A percentile compares a stretch with the other conserved stretches of the same genome.
Evolutionary conservation across 163 green algal genomes (phyloP).

Genomic region (Volvox carteri): DNA sequence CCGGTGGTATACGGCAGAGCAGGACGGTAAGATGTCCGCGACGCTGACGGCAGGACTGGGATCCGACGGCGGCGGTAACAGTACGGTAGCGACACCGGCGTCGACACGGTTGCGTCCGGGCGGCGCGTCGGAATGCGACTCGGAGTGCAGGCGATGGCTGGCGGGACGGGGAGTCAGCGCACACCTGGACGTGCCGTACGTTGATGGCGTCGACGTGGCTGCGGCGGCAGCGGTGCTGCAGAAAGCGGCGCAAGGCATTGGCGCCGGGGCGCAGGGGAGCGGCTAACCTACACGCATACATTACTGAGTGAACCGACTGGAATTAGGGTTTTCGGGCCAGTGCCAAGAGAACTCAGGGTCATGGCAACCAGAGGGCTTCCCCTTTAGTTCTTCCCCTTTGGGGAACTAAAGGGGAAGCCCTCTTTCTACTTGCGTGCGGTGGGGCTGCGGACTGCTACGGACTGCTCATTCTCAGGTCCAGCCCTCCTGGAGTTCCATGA

Average conservation of each 20-base stretch:
- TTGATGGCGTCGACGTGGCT: neutral
- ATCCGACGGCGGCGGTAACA: neutral
- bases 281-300: neutral
- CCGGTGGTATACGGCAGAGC: no score
- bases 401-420: no score
- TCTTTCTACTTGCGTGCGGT: no score
- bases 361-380: no score
- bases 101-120: neutral
- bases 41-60: neutral
- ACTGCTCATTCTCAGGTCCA: no score
- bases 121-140: neutral
- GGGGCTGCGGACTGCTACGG: no score
- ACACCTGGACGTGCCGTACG: conserved; percentile 45
- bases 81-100: neutral
- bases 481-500: no score
- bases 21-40: neutral
- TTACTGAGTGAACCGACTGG: no score
- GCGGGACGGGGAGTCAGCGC: neutral
- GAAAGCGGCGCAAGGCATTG: neutral
- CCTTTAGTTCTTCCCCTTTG: no score
- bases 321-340: no score
- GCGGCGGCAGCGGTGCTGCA: conserved; percentile 10
- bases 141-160: neutral
- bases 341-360: no score
- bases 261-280: neutral